Evolutionary conservation across 2,329 filamentous ascomycete genomes (phyloP), one percentile per base, ranked within the genome.

Genomic region (Coniochaeta sp.): DNA sequence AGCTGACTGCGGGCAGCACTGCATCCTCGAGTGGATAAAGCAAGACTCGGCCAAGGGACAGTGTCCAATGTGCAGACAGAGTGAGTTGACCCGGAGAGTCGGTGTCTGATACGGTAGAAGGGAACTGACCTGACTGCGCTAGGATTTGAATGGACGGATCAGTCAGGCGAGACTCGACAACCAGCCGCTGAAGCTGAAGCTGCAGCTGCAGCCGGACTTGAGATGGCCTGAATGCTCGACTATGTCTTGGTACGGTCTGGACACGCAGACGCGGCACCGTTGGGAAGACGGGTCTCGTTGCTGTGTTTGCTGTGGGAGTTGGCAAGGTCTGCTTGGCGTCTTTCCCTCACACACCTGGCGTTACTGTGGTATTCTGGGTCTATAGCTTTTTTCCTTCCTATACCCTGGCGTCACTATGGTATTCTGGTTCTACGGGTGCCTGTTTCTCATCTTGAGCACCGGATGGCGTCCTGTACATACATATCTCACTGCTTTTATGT

Each of bases 21-120:
- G 95, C 75, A 95, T 99, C 67, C 82, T 89, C 68, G 90, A 92
- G 69, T 99, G 95, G 95, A 91, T 99, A 67, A 91, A 95, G 70
- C 93, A 97, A 73, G 95, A 98, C 64, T 88, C 91, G 14, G 90
- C 93, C 30, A 93, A 92, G 68, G 93, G 93, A 24, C 89, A 97
- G 64, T 99, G 95, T 72, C 95, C 95, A 30, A 98, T 99, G 95
- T 99, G 95, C 72, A 86, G 95, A 66, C 95, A 98, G 75, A 91
- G 91, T 95, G 82, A 68, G 80, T 69, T 55, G 40, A 19, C 40
- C 17, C 4, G 6, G 17, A 26, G 9, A 4, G 12, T 36, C 38
- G 22, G 9, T 26, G 4, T 47, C 10, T 47, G 42, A 36, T 22
- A 6, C 16, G n/a, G n/a, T 42, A 12, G 16, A 42, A 42, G 38